These are phyloP conservation scores for Jaapia argillacea DNA, from an alignment of 768 basidiomycete genomes.

Conservation along the genomic window DNA sequence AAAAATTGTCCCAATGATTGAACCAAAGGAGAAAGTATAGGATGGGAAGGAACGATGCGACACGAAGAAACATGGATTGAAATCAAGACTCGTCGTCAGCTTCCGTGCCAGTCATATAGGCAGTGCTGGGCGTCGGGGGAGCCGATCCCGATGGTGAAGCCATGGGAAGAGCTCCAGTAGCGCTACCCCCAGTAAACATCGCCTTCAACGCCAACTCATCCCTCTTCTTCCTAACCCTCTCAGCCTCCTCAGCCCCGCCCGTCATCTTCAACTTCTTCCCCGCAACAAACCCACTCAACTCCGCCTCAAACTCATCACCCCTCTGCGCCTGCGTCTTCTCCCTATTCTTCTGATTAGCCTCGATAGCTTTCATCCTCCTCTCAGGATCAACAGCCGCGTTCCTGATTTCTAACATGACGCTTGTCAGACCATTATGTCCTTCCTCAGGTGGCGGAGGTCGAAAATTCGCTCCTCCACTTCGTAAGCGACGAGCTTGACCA, in stretches of 20 bases:
- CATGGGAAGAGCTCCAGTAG: too few relatives aligned
- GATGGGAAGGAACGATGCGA: too few relatives aligned
- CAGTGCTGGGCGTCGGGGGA: too few relatives aligned
- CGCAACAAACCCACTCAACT: slow-evolving; percentile 78
- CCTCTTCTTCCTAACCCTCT: slow-evolving; percentile 76
- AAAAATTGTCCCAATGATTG: too few relatives aligned
- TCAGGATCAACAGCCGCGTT: slow-evolving; percentile 77
- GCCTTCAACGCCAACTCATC: slow-evolving; percentile 82
- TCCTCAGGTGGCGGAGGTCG: slow-evolving; percentile 58
- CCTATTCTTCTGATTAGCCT: slow-evolving; percentile 72
- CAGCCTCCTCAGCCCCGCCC: slow-evolving; percentile 86
- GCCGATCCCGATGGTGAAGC: too few relatives aligned
- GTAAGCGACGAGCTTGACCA: slow-evolving; percentile 13
- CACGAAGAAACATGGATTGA: too few relatives aligned
- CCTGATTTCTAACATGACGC: slow-evolving; percentile 86
- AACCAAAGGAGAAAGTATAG: too few relatives aligned
- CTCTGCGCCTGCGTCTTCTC: slow-evolving; percentile 63
- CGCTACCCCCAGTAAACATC: slow-evolving; percentile 62
- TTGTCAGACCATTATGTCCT: slow-evolving; percentile 54
- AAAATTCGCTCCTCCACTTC: slow-evolving; percentile 34
- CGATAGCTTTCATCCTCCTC: slow-evolving; percentile 85
- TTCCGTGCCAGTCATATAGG: too few relatives aligned
- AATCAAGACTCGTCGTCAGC: too few relatives aligned
- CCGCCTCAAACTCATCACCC: slow-evolving; percentile 78
- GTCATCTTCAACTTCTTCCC: slow-evolving; percentile 91